These are phyloP conservation scores for Geotrichum histeridarum DNA, from an alignment of 1,139 yeast genomes.

Conservation along the genomic window DNA sequence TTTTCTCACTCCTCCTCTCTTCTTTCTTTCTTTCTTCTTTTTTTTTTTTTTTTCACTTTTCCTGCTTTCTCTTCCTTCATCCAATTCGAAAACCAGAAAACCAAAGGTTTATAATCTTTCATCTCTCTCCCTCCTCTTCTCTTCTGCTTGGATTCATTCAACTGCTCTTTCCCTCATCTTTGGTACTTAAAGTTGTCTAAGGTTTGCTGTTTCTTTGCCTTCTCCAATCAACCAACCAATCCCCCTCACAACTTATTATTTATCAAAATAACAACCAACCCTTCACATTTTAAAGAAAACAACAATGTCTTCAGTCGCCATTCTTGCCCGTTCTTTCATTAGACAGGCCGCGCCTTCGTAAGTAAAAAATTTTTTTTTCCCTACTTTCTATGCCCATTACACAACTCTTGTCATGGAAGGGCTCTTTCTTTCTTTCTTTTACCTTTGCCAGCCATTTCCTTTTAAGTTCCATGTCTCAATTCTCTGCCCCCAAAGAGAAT, in stretches of 20 bases:
- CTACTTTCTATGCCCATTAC: not conserved
- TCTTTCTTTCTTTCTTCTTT: not conserved
- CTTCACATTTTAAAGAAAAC: no score
- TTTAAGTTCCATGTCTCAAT: no score
- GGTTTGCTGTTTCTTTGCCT: no score
- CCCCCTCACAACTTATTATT: not conserved
- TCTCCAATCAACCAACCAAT: not conserved
- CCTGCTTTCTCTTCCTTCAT: no score
- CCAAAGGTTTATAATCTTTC: no score
- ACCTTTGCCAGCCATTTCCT: no score
- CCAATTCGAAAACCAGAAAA: no score
- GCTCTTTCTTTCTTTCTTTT: not conserved
- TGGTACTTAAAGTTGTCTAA: no score
- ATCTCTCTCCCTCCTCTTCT: not conserved
- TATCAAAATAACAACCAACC: no score
- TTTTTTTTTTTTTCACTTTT: not conserved
- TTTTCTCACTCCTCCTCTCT: no score
- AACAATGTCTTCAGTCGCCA: conserved; percentile 26
- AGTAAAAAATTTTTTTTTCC: conserved; percentile 2
- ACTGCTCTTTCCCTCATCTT: no score
- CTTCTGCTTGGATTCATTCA: not conserved
- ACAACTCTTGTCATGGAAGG: not conserved
- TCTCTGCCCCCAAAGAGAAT: no score
- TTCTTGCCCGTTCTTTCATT: conserved; percentile 21
- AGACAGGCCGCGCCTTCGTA: conserved; percentile 21